These are phyloP conservation scores for Lachancea lanzarotensis DNA, from an alignment of 805 yeast species.

Conservation along the genomic window DNA sequence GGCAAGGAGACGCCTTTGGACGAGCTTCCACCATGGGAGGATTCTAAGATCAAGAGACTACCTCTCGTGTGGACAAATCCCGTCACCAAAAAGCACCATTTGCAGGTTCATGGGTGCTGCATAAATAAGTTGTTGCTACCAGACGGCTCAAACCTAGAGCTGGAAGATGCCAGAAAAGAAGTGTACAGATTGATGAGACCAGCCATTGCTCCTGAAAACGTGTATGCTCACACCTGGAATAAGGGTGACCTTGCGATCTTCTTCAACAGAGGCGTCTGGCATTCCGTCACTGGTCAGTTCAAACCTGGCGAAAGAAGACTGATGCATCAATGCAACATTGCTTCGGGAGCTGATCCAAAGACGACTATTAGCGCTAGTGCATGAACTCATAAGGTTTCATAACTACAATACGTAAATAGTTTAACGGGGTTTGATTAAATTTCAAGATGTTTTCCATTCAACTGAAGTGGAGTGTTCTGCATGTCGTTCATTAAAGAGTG, in stretches of 20 bases:
- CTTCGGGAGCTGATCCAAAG: constrained; percentile 66
- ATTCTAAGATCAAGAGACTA: constrained; percentile 62
- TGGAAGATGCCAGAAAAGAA: constrained; percentile 67
- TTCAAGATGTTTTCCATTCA: neutral
- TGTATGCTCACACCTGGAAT: constrained; percentile 78
- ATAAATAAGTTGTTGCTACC: constrained; percentile 52
- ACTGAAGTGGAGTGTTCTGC: neutral
- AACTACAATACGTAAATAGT: no score
- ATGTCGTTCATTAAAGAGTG: neutral
- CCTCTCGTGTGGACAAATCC: constrained; percentile 94
- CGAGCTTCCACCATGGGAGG: constrained; percentile 79
- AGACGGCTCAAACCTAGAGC: constrained; percentile 53
- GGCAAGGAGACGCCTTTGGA: constrained; percentile 62
- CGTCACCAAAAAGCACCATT: constrained; percentile 70
- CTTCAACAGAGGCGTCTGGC: constrained; percentile 87
- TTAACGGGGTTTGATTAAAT: neutral
- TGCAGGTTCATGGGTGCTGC: constrained; percentile 88
- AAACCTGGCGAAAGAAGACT: constrained; percentile 69
- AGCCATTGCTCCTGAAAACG: constrained; percentile 64
- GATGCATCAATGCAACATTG: constrained; percentile 93
- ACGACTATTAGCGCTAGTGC: neutral
- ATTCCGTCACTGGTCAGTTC: constrained; percentile 86
- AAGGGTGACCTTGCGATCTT: constrained; percentile 82
- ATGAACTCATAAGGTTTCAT: neutral
- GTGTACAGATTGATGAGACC: constrained; percentile 79